Evolutionary conservation across 495 filamentous ascomycete genomes (phyloP), one percentile per base, ranked within the genome.

Genomic region (Hyaloscypha finlandica): DNA sequence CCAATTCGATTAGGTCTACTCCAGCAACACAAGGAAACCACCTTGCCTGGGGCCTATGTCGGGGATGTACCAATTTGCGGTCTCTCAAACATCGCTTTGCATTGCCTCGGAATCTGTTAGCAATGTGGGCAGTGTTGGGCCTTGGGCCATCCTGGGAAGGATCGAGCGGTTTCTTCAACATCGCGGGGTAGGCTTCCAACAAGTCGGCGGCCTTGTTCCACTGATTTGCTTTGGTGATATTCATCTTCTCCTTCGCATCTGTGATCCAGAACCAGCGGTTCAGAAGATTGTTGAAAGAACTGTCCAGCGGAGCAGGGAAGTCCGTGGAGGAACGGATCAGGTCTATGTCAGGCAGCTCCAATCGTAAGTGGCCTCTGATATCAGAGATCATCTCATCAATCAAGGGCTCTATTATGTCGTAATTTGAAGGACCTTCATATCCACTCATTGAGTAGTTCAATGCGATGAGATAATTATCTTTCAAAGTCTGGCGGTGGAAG

Each of bases 101-200:
- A 16, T 8, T 30, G 14, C 12, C 35, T 57, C 51, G 5, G 33
- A 65, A 57, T 32, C 57, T 30, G 22, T 48, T 51, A 20, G 33
- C 42, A 32, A 69, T 65, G 42, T 69, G 67, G 22, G 52, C 30
- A 48, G 42, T 52, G 57, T 63, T 70, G 19, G 5, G 19, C 30
- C 67, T 20, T 0, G 59, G 63, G 16, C 32, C 29, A 33, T 25
- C 54, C 39, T 70, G 68, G 6, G 59, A 66, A 33, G 63, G 63
- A 55, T 70, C 68, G 9, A 63, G 58, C 1, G 59, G 59, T 31
- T 66, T 70, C 37, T 70, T 70, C 68, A 70, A 32, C 59, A 59
- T 52, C 1, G 59, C 3, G 22, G 68, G 68, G 29, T 58, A 66
- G 3, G 59, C 35, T 8, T 48, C 22, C 16, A 70, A 52, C 6